phyloP scores from a whole-genome alignment of 2,329 filamentous ascomycete species.

The Aspergillus floridensis region DNA sequence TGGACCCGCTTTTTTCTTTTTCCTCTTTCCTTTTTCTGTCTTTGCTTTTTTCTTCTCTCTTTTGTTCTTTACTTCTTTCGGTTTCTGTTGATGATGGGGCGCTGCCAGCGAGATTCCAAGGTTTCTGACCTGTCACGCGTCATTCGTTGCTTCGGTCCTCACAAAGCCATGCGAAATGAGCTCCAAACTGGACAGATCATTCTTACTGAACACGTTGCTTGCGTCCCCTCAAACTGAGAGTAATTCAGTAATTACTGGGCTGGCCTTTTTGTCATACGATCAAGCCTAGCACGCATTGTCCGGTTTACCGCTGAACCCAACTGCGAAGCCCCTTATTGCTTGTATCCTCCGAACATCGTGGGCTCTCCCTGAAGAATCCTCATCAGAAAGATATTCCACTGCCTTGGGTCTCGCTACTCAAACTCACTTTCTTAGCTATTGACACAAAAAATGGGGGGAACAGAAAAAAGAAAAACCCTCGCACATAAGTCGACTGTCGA shows the following conservation, averaged over 20 bases:
- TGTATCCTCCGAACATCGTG: constrained; percentile 16
- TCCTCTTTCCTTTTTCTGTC: background rate
- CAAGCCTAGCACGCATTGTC: background rate
- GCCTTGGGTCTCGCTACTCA: background rate
- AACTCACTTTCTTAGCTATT: background rate
- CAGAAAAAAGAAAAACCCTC: background rate
- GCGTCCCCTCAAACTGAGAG: background rate
- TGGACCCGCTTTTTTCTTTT: background rate
- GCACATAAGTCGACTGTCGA: background rate
- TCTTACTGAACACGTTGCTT: constrained; percentile 4
- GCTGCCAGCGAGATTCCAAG: constrained; percentile 1
- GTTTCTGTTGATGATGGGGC: background rate
- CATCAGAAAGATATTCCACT: background rate
- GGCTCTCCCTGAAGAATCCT: constrained; percentile 4
- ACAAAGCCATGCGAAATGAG: constrained; percentile 12
- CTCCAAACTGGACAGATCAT: constrained; percentile 15
- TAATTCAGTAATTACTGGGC: background rate
- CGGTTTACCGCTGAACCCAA: constrained; percentile 3
- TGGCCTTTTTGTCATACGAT: background rate
- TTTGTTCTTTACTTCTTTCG: background rate
- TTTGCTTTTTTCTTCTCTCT: no score
- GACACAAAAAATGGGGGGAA: background rate
- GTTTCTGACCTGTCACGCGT: constrained; percentile 35
- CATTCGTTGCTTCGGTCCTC: constrained; percentile 18
- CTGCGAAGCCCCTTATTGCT: background rate